These are phyloP conservation scores for Chaetomiaceae sp. DNA, from an alignment of 2,329 filamentous ascomycete genomes.

Conservation along the genomic window DNA sequence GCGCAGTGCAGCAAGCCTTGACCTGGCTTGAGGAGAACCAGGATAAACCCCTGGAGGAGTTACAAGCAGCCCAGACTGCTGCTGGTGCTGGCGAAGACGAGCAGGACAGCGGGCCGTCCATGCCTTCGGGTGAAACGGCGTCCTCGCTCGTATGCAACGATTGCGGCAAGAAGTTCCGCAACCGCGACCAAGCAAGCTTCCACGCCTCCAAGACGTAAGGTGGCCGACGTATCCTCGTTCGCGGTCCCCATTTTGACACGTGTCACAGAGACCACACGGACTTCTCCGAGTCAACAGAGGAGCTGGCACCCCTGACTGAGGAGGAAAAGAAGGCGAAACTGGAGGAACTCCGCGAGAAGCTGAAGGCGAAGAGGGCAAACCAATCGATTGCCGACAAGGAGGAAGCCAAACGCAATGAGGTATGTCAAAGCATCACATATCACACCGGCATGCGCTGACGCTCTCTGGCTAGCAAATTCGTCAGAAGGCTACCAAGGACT, in stretches of 20 bases:
- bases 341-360: constrained; percentile 65
- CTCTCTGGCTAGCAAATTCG: constrained; percentile 58
- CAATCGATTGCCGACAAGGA: constrained; percentile 71
- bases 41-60: constrained; percentile 79
- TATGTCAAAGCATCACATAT: constrained; percentile 32
- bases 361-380: constrained; percentile 66
- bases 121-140: constrained; percentile 65
- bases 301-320: constrained; percentile 83
- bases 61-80: constrained; percentile 48
- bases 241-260: constrained; percentile 11
- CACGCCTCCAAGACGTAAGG: constrained; percentile 80
- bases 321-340: constrained; percentile 84
- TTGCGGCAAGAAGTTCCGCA: constrained; percentile 86
- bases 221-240: background rate
- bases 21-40: constrained; percentile 94
- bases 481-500: constrained; percentile 83
- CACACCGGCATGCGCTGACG: constrained; percentile 11
- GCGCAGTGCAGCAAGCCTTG: constrained; percentile 75
- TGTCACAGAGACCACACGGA: constrained; percentile 70
- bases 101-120: constrained; percentile 46
- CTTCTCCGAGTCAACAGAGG: constrained; percentile 90
- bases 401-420: constrained; percentile 81
- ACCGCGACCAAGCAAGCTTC: constrained; percentile 75
- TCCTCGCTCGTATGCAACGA: constrained; percentile 89
- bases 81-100: constrained; percentile 38